Base-by-base conservation (phyloP, 164 flowering plant genomes). In the Platanus orientalis region DNA sequence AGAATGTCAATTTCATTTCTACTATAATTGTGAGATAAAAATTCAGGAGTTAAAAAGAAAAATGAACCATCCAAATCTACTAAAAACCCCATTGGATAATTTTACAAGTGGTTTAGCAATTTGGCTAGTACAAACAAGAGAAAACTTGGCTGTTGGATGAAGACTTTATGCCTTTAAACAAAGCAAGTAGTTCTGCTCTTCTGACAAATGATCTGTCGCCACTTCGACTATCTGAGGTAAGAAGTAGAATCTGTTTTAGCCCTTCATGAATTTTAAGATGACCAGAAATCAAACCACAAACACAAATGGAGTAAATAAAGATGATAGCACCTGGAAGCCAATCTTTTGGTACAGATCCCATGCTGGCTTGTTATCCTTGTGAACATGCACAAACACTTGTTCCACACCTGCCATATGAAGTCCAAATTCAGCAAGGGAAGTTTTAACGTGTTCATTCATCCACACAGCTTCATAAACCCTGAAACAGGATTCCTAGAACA, bases 291-390 rank as follows among this genome's bases (percentile, higher is more conserved):
- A 36, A 14, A 36, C 9, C 42, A 36, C 42, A 36, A 36, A 36
- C 12, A 3, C 42, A 36, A 36, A 36, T 36, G 42, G 12, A 14
- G 10, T 14, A 36, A n/a, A 27, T 50, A 1, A 9, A 11, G 21
- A n/a, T 21, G 10, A 19, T 40, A 20, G 54, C 75, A 89, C 92
- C 97, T 84, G 71, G 63, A 92, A 92, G 0, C 96, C 96, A 62
- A 82, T 69, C 72, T 83, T 87, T 40, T 72, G 52, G 54, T 87
- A 92, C 26, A 89, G 66, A 30, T 65, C 65, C 44, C 58, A 81
- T 9, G 97, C 98, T 39, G 84, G 64, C 68, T 0, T 56, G 70
- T 90, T 90, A 24, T 75, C 60, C 56, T 71, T 75, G 52, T 77
- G 68, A 14, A 86, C 95, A 67, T 90, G 94, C 53, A 87, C 86